Percentiles rank a stretch among this genome's conserved stretches.
These are phyloP conservation scores for Solanum habrochaites DNA, from an alignment of 257 asterid species.

Conservation along the genomic window DNA sequence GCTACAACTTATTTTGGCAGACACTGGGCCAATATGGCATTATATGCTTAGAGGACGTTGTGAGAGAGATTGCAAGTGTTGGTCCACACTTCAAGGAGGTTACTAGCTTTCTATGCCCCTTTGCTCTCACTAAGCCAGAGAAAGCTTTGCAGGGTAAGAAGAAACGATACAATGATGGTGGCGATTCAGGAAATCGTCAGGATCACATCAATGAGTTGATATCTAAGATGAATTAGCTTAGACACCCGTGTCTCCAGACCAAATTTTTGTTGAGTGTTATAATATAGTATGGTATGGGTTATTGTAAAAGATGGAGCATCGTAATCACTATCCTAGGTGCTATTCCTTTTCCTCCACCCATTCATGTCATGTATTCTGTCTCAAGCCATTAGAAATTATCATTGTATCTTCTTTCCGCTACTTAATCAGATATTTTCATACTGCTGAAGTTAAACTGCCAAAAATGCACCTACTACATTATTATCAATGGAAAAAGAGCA, in stretches of 20 bases:
- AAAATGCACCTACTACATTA: not conserved
- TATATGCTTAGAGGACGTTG: conserved; percentile 76
- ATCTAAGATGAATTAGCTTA: conserved; percentile 60
- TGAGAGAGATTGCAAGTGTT: conserved; percentile 50
- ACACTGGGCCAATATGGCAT: conserved; percentile 57
- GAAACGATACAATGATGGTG: conserved; percentile 69
- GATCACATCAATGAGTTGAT: conserved; percentile 61
- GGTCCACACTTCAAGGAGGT: conserved; percentile 66
- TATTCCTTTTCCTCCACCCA: not conserved
- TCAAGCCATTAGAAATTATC: not conserved
- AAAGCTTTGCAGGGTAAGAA: conserved; percentile 71
- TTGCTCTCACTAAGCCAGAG: conserved; percentile 59
- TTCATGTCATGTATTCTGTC: not conserved
- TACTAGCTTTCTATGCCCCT: conserved; percentile 57
- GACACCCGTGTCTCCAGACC: not conserved
- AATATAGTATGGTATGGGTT: not conserved
- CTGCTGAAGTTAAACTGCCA: not conserved
- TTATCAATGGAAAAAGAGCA: not conserved
- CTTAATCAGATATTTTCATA: not conserved
- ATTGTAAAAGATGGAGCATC: not conserved
- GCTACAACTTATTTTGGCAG: conserved; percentile 20
- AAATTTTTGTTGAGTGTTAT: not conserved
- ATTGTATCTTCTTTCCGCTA: not conserved
- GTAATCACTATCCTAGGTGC: not conserved
- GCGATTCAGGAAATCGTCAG: conserved; percentile 75